Conservation (phyloP, 208 protist genomes). For the Trypanosoma mega region DNA sequence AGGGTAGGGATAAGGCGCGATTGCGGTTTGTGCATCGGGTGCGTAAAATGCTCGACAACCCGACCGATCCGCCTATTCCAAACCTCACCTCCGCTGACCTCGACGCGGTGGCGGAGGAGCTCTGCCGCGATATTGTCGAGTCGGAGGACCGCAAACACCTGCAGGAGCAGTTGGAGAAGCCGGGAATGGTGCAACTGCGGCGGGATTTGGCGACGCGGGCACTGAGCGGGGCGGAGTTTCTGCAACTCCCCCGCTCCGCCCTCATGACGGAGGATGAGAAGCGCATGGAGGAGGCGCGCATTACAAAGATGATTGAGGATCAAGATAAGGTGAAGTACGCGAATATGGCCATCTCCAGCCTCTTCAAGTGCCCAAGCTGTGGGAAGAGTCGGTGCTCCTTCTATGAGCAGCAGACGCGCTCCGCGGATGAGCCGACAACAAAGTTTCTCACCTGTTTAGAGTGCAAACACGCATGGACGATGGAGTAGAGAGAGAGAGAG, state of each 20-base stretch:
- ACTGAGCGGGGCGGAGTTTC: slow-evolving; percentile 79
- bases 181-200: slow-evolving; percentile 62
- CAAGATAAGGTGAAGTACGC: slow-evolving; percentile 70
- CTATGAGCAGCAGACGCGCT: slow-evolving; percentile 95
- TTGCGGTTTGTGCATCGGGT: slow-evolving; percentile 45
- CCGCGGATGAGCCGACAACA: slow-evolving; percentile 97
- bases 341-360: slow-evolving; percentile 41
- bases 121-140: slow-evolving; percentile 50
- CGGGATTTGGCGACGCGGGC: slow-evolving; percentile 91
- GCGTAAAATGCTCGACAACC: slow-evolving; percentile 54
- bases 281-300: slow-evolving; percentile 76
- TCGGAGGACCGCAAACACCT: slow-evolving; percentile 87
- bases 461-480: slow-evolving; percentile 90
- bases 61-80: slow-evolving; percentile 30
- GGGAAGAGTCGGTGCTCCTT: slow-evolving; percentile 81
- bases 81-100: slow-evolving; percentile 32
- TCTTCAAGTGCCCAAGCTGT: slow-evolving; percentile 89
- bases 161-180: slow-evolving; percentile 82
- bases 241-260: slow-evolving; percentile 92
- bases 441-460: slow-evolving; percentile 94
- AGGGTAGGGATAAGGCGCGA: slow-evolving; percentile 1
- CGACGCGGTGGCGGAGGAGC: slow-evolving; percentile 43
- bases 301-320: slow-evolving; percentile 81
- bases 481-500: slow-evolving; percentile 46
- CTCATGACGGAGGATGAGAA: slow-evolving; percentile 94